These are phyloP conservation scores for Coemansia sp. DNA, from an alignment of 192 early-diverging fungal genomes.

Conservation along the genomic window DNA sequence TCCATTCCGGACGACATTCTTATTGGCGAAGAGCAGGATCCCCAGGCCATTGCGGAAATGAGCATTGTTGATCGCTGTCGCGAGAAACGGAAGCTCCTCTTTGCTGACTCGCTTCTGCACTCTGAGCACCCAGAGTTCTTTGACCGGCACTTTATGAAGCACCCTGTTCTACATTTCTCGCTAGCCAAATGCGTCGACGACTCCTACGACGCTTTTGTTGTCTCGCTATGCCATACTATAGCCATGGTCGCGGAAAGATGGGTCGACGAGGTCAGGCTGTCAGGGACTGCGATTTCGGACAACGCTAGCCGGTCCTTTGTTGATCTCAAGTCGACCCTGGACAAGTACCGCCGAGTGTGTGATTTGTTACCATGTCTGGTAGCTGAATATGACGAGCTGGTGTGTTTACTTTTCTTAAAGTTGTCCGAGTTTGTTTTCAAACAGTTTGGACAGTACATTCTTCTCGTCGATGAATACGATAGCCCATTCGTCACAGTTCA, in stretches of 20 bases:
- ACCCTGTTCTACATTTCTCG: conserved; percentile 34
- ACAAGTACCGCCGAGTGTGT: not conserved
- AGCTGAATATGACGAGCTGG: not conserved
- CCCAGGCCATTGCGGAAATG: too few species aligned
- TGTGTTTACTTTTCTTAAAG: not conserved
- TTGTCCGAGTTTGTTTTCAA: conserved; percentile 14
- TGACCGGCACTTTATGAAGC: conserved; percentile 36
- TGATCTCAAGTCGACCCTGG: not conserved
- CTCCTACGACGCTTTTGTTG: conserved; percentile 10
- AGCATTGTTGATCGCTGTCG: conserved; percentile 12
- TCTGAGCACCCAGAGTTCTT: conserved; percentile 31
- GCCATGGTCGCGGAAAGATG: not conserved
- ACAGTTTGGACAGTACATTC: conserved; percentile 32
- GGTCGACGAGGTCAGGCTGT: not conserved
- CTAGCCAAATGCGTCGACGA: conserved; percentile 17
- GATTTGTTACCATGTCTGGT: too few species aligned
- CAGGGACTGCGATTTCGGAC: not conserved
- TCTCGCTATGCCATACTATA: conserved; percentile 12
- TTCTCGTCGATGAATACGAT: conserved; percentile 42
- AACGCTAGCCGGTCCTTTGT: not conserved
- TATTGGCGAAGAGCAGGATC: not conserved
- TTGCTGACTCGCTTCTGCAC: conserved; percentile 28
- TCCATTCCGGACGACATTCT: not conserved
- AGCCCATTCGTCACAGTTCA: conserved; percentile 36
- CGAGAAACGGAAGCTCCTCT: conserved; percentile 31